phyloP scores from a whole-genome alignment of 2,329 filamentous ascomycete genomes.

The Nemania bipapillata region DNA sequence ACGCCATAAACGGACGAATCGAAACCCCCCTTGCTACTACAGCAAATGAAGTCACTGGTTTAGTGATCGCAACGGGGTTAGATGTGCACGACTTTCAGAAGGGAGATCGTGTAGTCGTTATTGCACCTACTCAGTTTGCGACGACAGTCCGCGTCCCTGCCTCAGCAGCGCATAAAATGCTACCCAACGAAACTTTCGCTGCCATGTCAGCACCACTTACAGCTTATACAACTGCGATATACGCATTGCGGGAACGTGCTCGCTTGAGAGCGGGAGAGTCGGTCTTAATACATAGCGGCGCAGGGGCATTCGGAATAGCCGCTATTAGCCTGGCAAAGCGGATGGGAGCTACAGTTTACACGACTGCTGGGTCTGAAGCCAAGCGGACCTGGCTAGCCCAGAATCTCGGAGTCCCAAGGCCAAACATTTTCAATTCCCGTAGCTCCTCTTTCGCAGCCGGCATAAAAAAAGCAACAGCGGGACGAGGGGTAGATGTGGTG shows the following conservation, averaged over 20 bases:
- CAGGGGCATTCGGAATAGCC: conserved; percentile 53
- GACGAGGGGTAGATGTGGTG: conserved; percentile 49
- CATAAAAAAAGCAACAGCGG: not conserved
- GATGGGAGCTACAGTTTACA: conserved; percentile 5
- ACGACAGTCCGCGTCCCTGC: conserved; percentile 17
- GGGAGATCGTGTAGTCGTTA: conserved; percentile 9
- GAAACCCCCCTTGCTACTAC: conserved; percentile 7
- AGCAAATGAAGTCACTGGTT: conserved; percentile 13
- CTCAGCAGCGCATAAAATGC: conserved; percentile 6
- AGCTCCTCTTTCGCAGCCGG: not conserved
- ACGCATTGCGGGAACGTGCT: conserved; percentile 6
- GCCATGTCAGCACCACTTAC: not conserved
- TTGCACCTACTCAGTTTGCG: conserved; percentile 4
- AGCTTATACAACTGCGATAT: conserved; percentile 16
- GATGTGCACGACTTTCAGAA: not conserved
- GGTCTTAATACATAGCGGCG: conserved; percentile 37
- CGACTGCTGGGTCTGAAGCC: conserved; percentile 6
- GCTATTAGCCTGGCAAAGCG: conserved; percentile 42
- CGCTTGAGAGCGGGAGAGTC: conserved; percentile 10
- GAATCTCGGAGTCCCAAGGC: too few species aligned
- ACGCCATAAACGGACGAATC: conserved; percentile 28
- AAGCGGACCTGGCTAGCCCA: conserved; percentile 17
- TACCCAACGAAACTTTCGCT: not conserved
- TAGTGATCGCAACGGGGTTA: not conserved
- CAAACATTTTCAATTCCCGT: conserved; percentile 16